Base-by-base conservation (phyloP, 441 rosid genomes). In the Syzygium malaccense region DNA sequence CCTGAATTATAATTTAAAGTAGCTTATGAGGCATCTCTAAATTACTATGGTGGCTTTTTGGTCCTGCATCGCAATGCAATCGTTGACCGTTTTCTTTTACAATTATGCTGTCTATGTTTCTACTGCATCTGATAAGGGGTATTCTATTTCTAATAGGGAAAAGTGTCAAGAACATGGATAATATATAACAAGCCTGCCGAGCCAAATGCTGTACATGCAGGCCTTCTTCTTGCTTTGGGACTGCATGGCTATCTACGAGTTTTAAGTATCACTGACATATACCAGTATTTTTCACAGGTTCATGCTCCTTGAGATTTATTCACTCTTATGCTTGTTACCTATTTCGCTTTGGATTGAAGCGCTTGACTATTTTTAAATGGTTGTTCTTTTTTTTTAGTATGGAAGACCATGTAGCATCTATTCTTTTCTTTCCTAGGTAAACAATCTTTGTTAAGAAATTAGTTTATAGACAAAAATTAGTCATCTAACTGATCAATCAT, bases 151-250 rank as follows among this genome's bases (percentile, higher is more conserved):
- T 91, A 93, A 89, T 95, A 98, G 99, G 99, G 99, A 87, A 98
- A 96, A 91, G 95, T 97, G 92, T 98, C 99, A 87, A 95, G 99
- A 93, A 96, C 99, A 45, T 98, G 99, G 99, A 95, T 98, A 89
- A 91, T 88, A 86, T 98, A 98, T 91, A 98, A 98, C 94, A 97
- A 94, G 94, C 99, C 99, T 28, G 93, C 93, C 91, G 99, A 96
- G 92, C 96, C 99, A 92, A 97, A 93, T 93, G 96, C 92, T 87
- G 87, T 92, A 92, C 99, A 98, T 91, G 98, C 99, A 87, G 99
- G 99, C 88, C 99, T 98, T 91, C 95, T 98, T 68, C 95, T 97
- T 91, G 99, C 99, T 37, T 92, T 98, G 91, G 99, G 99, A 90
- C 92, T 98, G 91, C 99, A 98, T 90, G 99, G 99, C 87, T 96